These are phyloP conservation scores for Hanseniaspora guilliermondii DNA, from an alignment of 805 yeast genomes.

Conservation along the genomic window DNA sequence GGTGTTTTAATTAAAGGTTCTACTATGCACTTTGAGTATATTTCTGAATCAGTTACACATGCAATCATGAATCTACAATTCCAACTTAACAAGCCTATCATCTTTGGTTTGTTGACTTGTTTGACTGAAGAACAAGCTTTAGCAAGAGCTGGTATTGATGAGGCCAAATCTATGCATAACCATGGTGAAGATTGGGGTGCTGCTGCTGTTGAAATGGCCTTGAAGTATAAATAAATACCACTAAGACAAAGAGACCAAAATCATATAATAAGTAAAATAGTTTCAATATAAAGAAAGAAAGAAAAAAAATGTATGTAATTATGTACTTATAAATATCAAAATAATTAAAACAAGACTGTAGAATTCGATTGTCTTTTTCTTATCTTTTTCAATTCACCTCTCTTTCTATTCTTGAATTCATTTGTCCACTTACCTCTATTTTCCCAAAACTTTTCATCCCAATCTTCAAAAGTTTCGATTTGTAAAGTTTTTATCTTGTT, in stretches of 20 bases:
- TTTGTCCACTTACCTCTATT: constrained; percentile 70
- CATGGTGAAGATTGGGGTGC: constrained; percentile 99
- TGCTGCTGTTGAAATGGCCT: constrained; percentile 92
- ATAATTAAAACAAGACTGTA: constrained; percentile 12
- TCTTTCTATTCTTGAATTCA: constrained; percentile 58
- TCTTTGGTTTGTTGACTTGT: constrained; percentile 89
- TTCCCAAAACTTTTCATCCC: constrained; percentile 72
- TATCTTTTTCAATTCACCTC: constrained; percentile 55
- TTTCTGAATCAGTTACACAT: constrained; percentile 77
- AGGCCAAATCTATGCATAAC: constrained; percentile 56
- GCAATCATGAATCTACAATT: constrained; percentile 76
- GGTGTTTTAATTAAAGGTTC: constrained; percentile 93
- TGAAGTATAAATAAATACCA: constrained; percentile 27
- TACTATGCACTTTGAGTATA: constrained; percentile 97
- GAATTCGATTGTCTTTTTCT: constrained; percentile 30
- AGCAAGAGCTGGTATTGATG: constrained; percentile 80
- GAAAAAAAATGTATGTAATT: no score
- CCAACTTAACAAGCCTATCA: constrained; percentile 59
- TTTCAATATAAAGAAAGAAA: not conserved
- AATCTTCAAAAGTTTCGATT: constrained; percentile 32
- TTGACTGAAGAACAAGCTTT: constrained; percentile 89
- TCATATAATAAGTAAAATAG: no score
- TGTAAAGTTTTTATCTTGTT: constrained; percentile 37
- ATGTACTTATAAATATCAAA: no score
- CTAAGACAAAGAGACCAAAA: no score